Evolutionary conservation across 2,329 filamentous ascomycete genomes (phyloP), one percentile per base, ranked within the genome.

Genomic region (Phoma sp.): DNA sequence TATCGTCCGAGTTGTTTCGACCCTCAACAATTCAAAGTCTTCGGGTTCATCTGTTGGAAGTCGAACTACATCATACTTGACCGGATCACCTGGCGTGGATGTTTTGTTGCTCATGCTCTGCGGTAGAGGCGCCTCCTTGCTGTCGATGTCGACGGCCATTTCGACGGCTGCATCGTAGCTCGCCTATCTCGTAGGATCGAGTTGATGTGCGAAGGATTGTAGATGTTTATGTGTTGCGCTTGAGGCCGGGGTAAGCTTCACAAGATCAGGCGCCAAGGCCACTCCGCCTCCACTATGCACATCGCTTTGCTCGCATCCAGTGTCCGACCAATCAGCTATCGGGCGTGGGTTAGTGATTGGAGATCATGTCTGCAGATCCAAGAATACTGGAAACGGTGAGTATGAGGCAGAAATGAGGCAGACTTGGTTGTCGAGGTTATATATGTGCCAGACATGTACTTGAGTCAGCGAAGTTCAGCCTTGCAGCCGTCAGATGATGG

Each of bases 291-390:
- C 57, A 60, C 53, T 10, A 50, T 37, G 51, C 50, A 46, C 33
- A 37, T 64, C 61, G 57, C 53, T 53, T 61, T 62, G 32, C 57
- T 64, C 61, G 59, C 34, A 45, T 61, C 48, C 18, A 32, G 29
- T 21, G 29, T 4, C 32, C 4, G 6, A 30, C 38, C 47, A 50
- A 43, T 43, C 10, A 42, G 30, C 15, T 2, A 4, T 7, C 7
- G 25, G 14, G 10, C 20, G 18, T 43, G n/a, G 5, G 3, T n/a
- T 9, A 5, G 14, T 30, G 32, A 18, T 43, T 26, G 29, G 47
- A 23, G 7, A 12, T 9, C n/a, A 25, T 28, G 42, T 15, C 4
- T 14, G 10, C 6, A 5, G 20, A 17, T 42, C 14, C 21, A 26
- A 36, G 7, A 32, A 29, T 18, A 10, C 2, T 38, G 18, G 14